Conservation (phyloP, 2,329 filamentous ascomycete genomes). For the Aureobasidium sp. region DNA sequence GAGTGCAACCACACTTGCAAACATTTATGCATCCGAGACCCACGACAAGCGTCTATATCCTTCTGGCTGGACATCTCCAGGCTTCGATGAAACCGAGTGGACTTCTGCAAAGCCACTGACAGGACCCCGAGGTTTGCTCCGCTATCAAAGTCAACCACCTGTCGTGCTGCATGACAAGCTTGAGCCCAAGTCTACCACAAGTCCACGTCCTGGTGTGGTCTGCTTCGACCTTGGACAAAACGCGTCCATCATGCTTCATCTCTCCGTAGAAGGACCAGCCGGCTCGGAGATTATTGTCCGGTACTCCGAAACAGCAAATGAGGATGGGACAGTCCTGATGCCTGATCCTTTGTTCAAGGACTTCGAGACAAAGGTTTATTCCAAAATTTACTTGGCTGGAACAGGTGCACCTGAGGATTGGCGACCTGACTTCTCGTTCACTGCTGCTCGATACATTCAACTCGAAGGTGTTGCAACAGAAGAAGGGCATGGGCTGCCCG, state of each 20-base stretch:
- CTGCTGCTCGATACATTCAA: conserved; percentile 35
- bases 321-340: conserved; percentile 31
- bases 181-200: conserved; percentile 21
- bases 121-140: conserved; percentile 31
- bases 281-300: conserved; percentile 25
- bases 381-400: conserved; percentile 29
- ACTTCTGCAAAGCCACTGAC: conserved; percentile 30
- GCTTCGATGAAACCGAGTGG: conserved; percentile 26
- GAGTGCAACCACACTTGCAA: conserved; percentile 33
- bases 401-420: conserved; percentile 25
- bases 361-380: conserved; percentile 32
- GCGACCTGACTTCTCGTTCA: conserved; percentile 36
- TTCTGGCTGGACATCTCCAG: conserved; percentile 27
- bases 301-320: conserved; percentile 25
- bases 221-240: conserved; percentile 29
- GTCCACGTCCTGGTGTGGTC: conserved; percentile 20
- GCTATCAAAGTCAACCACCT: conserved; percentile 34
- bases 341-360: conserved; percentile 33
- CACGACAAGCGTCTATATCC: conserved; percentile 31
- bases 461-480: conserved; percentile 30
- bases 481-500: conserved; percentile 22
- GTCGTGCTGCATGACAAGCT: conserved; percentile 31
- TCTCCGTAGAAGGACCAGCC: conserved; percentile 21
- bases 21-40: conserved; percentile 34
- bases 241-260: conserved; percentile 26